Percentiles rank a stretch among this genome's conserved stretches.
phyloP scores from a whole-genome alignment of 345 rosid species.

The Mercurialis annua region DNA sequence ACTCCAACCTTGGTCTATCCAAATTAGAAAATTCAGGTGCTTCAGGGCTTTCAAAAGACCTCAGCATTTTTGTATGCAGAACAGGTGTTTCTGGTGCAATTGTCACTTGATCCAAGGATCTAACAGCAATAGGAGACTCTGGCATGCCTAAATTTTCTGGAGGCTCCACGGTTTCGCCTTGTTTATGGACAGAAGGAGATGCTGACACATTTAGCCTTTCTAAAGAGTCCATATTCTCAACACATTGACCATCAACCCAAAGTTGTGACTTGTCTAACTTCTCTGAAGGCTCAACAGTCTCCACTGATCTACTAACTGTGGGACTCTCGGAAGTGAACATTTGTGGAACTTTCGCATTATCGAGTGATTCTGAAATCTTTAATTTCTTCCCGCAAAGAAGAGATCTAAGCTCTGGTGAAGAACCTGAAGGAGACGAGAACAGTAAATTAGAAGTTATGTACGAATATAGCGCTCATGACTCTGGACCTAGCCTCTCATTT shows the following conservation, averaged over 20 bases:
- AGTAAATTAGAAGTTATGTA: conserved; percentile 6
- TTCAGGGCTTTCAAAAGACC: conserved; percentile 35
- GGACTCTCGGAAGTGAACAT: conserved; percentile 16
- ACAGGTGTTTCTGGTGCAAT: conserved; percentile 75
- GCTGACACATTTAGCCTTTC: conserved; percentile 19
- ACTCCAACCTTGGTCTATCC: conserved; percentile 23
- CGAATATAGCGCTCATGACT: neutral
- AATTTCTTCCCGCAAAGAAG: conserved; percentile 34
- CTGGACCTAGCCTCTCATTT: neutral
- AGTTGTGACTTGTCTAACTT: conserved; percentile 8
- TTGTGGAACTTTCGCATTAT: conserved; percentile 11
- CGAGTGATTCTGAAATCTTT: conserved; percentile 12
- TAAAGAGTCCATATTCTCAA: conserved; percentile 16
- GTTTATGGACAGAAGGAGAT: conserved; percentile 10
- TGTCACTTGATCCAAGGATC: conserved; percentile 29
- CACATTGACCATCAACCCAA: neutral
- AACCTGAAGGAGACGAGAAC: conserved; percentile 42
- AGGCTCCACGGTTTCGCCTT: conserved; percentile 15
- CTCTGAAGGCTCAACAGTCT: neutral
- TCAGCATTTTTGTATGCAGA: conserved; percentile 31
- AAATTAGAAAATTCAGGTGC: conserved; percentile 27
- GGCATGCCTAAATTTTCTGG: conserved; percentile 15
- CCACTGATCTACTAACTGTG: neutral
- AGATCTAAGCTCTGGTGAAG: conserved; percentile 45
- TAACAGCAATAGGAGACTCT: conserved; percentile 19